Conservation (phyloP, 352 stramenopile genomes). For the Phytopythium litorale region DNA sequence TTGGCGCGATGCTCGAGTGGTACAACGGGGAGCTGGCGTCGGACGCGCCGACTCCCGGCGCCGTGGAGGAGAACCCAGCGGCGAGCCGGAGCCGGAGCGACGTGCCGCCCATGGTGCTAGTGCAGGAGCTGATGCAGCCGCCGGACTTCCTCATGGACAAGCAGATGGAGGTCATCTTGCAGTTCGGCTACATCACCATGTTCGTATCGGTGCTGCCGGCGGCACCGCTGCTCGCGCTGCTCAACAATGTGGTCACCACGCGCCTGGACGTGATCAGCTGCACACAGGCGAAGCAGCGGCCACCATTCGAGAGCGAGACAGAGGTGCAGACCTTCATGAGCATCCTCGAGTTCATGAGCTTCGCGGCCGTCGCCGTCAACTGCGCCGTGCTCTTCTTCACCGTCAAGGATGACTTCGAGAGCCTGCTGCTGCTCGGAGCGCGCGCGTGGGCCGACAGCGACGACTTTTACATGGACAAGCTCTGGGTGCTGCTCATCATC, state of each 20-base stretch:
- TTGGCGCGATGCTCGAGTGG: slow-evolving; percentile 39
- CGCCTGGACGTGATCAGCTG: slow-evolving; percentile 82
- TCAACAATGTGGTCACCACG: slow-evolving; percentile 88
- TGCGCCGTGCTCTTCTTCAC: slow-evolving; percentile 75
- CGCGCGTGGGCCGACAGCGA: slow-evolving; percentile 15
- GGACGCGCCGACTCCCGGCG: neutral
- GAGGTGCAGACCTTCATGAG: slow-evolving; percentile 91
- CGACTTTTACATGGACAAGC: slow-evolving; percentile 40
- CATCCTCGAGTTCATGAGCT: slow-evolving; percentile 91
- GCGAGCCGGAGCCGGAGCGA: neutral
- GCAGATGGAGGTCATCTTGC: slow-evolving; percentile 76
- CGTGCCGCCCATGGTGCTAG: slow-evolving; percentile 42
- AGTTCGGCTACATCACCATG: slow-evolving; percentile 94
- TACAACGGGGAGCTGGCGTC: slow-evolving; percentile 38
- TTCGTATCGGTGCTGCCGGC: slow-evolving; percentile 91
- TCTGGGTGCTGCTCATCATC: slow-evolving; percentile 58
- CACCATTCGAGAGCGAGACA: slow-evolving; percentile 72
- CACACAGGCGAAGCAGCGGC: slow-evolving; percentile 64
- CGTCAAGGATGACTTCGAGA: slow-evolving; percentile 57
- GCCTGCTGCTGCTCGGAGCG: slow-evolving; percentile 23
- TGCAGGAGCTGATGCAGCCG: slow-evolving; percentile 73
- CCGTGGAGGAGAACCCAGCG: slow-evolving; percentile 1
- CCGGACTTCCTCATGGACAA: slow-evolving; percentile 72
- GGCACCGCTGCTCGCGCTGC: slow-evolving; percentile 82
- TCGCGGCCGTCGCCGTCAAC: slow-evolving; percentile 75